Evolutionary conservation across 352 stramenopile genomes (phyloP), one percentile per base, ranked within the genome.

Genomic region (Phytopythium oedochilum): DNA sequence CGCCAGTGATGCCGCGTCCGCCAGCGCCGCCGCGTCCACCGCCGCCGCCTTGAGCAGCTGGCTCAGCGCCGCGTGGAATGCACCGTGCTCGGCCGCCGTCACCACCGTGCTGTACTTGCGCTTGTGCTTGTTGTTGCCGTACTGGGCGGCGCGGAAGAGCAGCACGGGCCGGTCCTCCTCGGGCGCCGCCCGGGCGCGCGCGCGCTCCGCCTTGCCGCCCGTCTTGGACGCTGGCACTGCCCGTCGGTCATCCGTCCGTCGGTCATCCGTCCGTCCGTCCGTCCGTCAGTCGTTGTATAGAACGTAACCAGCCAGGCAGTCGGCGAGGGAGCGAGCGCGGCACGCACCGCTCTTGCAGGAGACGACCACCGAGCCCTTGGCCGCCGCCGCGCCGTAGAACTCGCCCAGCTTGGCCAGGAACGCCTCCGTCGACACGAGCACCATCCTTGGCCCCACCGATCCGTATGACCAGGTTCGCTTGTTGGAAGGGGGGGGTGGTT

Each of bases 101-200:
- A 90, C 83, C 62, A 80, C 69, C 10, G 83, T 83, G 62, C 81
- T 90, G 65, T 81, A 84, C 66, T 94, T 94, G 61, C 73, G 77
- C 78, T 94, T 94, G 75, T 92, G 81, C 65, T 85, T 85, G 64
- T 94, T 94, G 71, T 94, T 94, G 58, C 83, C 83, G 55, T 92
- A 91, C 42, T 90, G 86, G 51, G 64, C 77, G 12, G 70, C 79
- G 48, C 81, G 83, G 53, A 91, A 90, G 45, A 92, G 72, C 65
- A 90, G 59, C 57, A 86, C 75, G 53, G 77, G 67, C 17, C 85
- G 75, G 53, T 73, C 78, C 23, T 70, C 59, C 36, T 68, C 67
- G 32, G 72, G 58, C 43, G 65, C 61, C 22, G 71, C 63, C 55
- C 75, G 65, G 66, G 54, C 66, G 44, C 67, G 66, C 66, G 57